Percentiles rank a stretch among this genome's conserved stretches.
Conservation (phyloP, 2,329 filamentous ascomycete genomes). For the Dactylellina haptotyla region DNA sequence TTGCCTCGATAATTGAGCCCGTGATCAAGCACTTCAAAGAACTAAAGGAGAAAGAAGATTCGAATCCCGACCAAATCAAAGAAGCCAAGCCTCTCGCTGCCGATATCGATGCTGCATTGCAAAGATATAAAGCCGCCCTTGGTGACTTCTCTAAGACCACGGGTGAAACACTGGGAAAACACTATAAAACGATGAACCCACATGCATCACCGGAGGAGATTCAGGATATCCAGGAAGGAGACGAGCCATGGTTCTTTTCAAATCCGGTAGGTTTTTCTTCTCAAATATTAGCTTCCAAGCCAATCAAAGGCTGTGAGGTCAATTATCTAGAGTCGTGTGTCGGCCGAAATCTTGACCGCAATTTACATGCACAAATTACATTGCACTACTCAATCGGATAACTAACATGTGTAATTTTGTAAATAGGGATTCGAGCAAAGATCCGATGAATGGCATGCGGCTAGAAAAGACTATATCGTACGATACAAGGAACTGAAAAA, state of each 20-base stretch:
- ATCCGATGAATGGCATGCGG: constrained; percentile 16
- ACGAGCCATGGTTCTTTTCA: constrained; percentile 18
- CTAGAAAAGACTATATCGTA: constrained; percentile 16
- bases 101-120: not conserved
- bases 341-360: too few relatives aligned
- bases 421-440: constrained; percentile 12
- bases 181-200: constrained; percentile 16
- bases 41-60: not conserved
- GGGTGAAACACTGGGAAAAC: not conserved
- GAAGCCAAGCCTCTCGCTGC: not conserved
- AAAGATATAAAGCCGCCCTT: not conserved
- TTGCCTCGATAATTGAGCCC: not conserved
- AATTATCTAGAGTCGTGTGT: too few relatives aligned
- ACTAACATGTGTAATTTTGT: not conserved
- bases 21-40: not conserved
- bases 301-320: not conserved
- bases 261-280: constrained; percentile 1
- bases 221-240: constrained; percentile 10
- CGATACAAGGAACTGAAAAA: constrained; percentile 8
- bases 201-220: constrained; percentile 9
- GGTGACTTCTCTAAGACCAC: not conserved
- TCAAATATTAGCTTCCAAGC: not conserved
- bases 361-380: not conserved
- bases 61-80: not conserved
- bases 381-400: not conserved